Conservation (phyloP, 768 basidiomycete genomes). For the Lepiota venenata region DNA sequence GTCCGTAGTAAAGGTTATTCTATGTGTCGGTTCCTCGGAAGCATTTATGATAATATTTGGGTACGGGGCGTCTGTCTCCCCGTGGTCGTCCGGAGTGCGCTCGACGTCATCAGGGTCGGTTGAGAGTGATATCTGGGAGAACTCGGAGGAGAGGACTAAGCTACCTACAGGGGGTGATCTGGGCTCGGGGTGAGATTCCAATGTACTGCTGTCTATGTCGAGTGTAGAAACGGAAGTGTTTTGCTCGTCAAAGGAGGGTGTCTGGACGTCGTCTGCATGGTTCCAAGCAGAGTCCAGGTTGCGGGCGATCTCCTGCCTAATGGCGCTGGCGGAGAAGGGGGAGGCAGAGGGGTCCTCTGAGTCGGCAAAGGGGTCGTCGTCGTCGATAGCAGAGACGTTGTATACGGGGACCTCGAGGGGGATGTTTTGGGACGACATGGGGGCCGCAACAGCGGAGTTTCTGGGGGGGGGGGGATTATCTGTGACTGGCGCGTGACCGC, state of each 20-base stretch:
- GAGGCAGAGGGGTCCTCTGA: slow-evolving; percentile 46
- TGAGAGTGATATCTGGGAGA: slow-evolving; percentile 37
- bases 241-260: slow-evolving; percentile 3
- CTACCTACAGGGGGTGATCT: slow-evolving; percentile 19
- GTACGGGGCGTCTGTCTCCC: slow-evolving; percentile 22
- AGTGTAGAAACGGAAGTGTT: slow-evolving; percentile 53
- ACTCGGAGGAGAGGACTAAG: slow-evolving; percentile 28
- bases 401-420: slow-evolving; percentile 17
- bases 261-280: slow-evolving; percentile 22
- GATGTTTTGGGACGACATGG: slow-evolving; percentile 13
- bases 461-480: slow-evolving; percentile 9
- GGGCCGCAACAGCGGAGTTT: slow-evolving; percentile 6
- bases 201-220: slow-evolving; percentile 34
- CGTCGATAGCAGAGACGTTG: slow-evolving; percentile 30
- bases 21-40: slow-evolving; percentile 29
- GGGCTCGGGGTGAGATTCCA: slow-evolving; percentile 7
- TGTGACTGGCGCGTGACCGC: slow-evolving; percentile 9
- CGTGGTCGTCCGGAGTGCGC: slow-evolving; percentile 7
- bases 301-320: slow-evolving; percentile 60
- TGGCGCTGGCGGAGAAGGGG: slow-evolving; percentile 57
- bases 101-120: slow-evolving; percentile 1
- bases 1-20: slow-evolving; percentile 18
- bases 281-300: slow-evolving; percentile 33
- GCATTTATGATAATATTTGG: slow-evolving; percentile 44
- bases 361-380: slow-evolving; percentile 70